Evolutionary conservation across 345 rosid genomes (phyloP).

Genomic region (Linum lewisii): DNA sequence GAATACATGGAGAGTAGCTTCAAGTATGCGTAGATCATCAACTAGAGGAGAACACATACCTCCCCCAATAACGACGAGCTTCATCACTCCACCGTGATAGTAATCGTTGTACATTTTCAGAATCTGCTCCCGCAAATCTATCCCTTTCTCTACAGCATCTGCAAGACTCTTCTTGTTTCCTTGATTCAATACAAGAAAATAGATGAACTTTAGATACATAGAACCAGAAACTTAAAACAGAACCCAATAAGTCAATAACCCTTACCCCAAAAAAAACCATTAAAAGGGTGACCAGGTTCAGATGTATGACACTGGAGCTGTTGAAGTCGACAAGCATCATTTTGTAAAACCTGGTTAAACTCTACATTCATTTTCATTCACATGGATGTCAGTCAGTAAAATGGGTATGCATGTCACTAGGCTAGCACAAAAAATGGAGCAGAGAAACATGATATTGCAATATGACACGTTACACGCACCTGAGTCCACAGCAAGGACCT

Average conservation of each 20-base stretch:
- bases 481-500: slow-evolving; percentile 95
- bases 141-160: slow-evolving; percentile 79
- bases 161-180: slow-evolving; percentile 90
- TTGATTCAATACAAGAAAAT: slow-evolving; percentile 26
- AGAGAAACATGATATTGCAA: slow-evolving; percentile 8
- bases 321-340: slow-evolving; percentile 83
- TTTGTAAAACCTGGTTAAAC: slow-evolving; percentile 92
- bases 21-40: slow-evolving; percentile 9
- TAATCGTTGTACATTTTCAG: slow-evolving; percentile 51
- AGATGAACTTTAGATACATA: slow-evolving; percentile 7
- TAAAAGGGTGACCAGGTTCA: slow-evolving; percentile 54
- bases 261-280: slow-evolving; percentile 88
- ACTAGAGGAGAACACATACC: slow-evolving; percentile 33
- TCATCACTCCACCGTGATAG: slow-evolving; percentile 90
- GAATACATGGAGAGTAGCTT: not conserved
- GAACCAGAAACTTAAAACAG: slow-evolving; percentile 15
- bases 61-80: slow-evolving; percentile 94
- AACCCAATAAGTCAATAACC: slow-evolving; percentile 16
- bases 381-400: slow-evolving; percentile 13
- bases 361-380: slow-evolving; percentile 39
- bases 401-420: slow-evolving; percentile 7
- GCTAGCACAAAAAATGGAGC: not conserved
- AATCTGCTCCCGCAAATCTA: slow-evolving; percentile 69
- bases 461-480: slow-evolving; percentile 32
- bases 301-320: slow-evolving; percentile 93